Conservation (phyloP, 169 alveolate genomes). For the Babesia ovis region DNA sequence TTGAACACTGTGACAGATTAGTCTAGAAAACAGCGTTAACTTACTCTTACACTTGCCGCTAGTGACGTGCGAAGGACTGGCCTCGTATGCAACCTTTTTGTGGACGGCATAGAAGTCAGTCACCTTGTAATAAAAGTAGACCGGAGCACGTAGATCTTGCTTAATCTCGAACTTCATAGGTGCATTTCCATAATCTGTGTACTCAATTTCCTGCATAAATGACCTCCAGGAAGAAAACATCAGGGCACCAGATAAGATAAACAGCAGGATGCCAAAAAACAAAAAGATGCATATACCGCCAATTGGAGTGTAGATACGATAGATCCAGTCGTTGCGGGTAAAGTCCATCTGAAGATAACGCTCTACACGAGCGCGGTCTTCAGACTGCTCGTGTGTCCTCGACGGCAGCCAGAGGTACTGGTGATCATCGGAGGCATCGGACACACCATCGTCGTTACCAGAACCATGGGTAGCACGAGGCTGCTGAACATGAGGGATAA, state of each 20-base stretch:
- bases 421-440: neutral
- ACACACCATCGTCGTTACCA: neutral
- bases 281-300: constrained; percentile 26
- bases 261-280: constrained; percentile 40
- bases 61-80: constrained; percentile 35
- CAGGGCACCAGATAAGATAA: constrained; percentile 8
- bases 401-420: constrained; percentile 67
- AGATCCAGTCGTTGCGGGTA: constrained; percentile 34
- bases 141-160: constrained; percentile 42
- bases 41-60: constrained; percentile 36
- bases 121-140: constrained; percentile 55
- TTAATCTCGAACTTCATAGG: constrained; percentile 36
- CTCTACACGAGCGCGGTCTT: constrained; percentile 34
- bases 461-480: neutral
- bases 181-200: constrained; percentile 26
- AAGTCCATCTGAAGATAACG: constrained; percentile 56
- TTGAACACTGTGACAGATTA: constrained; percentile 14
- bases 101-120: constrained; percentile 61
- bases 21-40: neutral
- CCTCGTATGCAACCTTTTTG: constrained; percentile 59
- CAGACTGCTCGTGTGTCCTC: constrained; percentile 9
- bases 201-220: constrained; percentile 35
- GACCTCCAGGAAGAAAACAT: constrained; percentile 29
- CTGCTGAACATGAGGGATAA: constrained; percentile 5
- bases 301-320: constrained; percentile 51